Percentiles rank a stretch among this genome's conserved stretches.
Evolutionary conservation across 345 rosid species (phyloP).

Genomic region (Gossypium raimondii): DNA sequence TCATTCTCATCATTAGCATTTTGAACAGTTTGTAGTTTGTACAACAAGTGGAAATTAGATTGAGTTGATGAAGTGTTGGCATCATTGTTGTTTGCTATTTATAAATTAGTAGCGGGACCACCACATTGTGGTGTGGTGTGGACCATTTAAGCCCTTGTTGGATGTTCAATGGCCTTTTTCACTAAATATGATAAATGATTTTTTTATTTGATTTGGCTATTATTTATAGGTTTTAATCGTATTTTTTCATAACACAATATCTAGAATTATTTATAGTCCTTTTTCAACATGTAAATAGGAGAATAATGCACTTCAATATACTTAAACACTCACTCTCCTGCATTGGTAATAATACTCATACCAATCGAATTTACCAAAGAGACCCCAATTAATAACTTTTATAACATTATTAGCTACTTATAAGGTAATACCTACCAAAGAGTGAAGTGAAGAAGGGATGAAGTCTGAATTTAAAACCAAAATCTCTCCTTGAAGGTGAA

Average conservation of each 20-base stretch:
- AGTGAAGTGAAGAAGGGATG: neutral
- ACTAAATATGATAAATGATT: too few relatives aligned
- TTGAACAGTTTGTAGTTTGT: neutral
- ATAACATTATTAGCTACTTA: neutral
- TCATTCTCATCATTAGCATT: neutral
- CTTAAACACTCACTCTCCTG: accelerated
- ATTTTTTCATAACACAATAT: accelerated
- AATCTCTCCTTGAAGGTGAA: neutral
- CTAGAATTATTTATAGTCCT: accelerated
- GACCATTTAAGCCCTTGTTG: too few relatives aligned
- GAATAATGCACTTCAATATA: accelerated
- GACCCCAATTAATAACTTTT: neutral
- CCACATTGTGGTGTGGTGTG: too few relatives aligned
- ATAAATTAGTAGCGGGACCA: too few relatives aligned
- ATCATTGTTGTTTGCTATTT: too few relatives aligned
- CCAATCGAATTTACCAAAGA: accelerated
- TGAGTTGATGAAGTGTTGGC: too few relatives aligned
- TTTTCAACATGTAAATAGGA: accelerated
- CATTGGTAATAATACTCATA: accelerated
- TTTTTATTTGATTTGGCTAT: too few relatives aligned
- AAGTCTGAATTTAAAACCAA: neutral
- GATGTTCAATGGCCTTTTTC: too few relatives aligned
- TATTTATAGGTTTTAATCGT: too few relatives aligned
- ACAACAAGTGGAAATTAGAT: too few relatives aligned
- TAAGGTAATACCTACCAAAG: neutral